Base-by-base conservation (phyloP, 2,329 filamentous ascomycete species). In the Cadophora malorum region DNA sequence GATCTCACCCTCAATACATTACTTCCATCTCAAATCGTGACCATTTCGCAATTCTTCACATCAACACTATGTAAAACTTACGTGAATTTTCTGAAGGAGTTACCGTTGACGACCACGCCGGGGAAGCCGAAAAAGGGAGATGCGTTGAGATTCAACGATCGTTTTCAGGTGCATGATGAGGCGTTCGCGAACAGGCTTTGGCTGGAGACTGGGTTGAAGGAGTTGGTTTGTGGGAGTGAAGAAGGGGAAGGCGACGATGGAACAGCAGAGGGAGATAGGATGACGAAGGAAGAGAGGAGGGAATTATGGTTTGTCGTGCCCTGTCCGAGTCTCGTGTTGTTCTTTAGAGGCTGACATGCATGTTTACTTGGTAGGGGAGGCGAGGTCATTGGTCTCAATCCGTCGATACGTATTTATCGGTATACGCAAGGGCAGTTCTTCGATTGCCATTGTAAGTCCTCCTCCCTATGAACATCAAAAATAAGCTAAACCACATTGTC, bases 401-500 rank as follows among this genome's bases (percentile, higher is more conserved):
- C 92, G 9, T 96, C 96, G 72, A 96, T 97, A 65, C 86, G 95
- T 41, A 88, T 97, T 35, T 97, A 97, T 80, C 87, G 94, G 25
- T 97, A 97, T 79, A 87, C 85, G 0, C 87, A 90, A 72, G 93
- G 92, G 0, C 94, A 97, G 77, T 97, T 94, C 78, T 97, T 97
- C 78, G 94, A 94, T 76, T 90, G 92, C 74, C 95, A 97, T 78
- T 97, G 93, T 95, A 86, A 75, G 90, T 86, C 52, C n/a, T 14
- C 65, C n/a, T 9, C 38, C 50, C 16, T 59, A 23, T 53, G 4
- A 75, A 62, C 47, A 63, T 41, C 19, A 3, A 21, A 4, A 28
- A 31, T 47, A 3, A 60, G 23, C 41, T 53, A 38, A 64, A 4
- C 12, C 45, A 21, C n/a, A 53, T 59, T n/a, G 3, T 55, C 41